A percentile compares a stretch with the other conserved stretches of the same genome.
Conservation (phyloP, 129 eudicot species). For the Rutidosis leptorrhynchoides region DNA sequence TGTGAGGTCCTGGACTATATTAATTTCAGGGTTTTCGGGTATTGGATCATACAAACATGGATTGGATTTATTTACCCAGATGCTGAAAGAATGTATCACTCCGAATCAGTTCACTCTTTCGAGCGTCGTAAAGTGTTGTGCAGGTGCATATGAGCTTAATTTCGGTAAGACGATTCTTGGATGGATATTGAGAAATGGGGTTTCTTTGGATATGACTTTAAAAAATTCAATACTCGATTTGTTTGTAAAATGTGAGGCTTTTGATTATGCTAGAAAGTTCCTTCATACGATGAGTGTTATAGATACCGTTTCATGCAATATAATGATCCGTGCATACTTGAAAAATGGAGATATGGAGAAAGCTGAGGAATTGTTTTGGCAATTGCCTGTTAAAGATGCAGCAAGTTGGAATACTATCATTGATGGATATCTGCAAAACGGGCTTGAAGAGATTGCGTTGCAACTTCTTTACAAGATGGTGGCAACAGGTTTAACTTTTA, state of each 20-base stretch:
- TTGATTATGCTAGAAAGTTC: constrained; percentile 38
- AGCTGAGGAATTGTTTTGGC: constrained; percentile 48
- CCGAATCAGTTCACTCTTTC: constrained; percentile 78
- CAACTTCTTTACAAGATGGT: constrained; percentile 67
- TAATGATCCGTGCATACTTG: constrained; percentile 53
- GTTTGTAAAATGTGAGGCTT: constrained; percentile 54
- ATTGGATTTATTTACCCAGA: constrained; percentile 42
- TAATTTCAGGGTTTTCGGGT: constrained; percentile 60
- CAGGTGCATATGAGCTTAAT: constrained; percentile 36
- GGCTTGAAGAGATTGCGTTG: constrained; percentile 40
- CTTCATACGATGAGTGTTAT: constrained; percentile 45
- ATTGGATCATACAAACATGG: constrained; percentile 36
- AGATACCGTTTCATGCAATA: constrained; percentile 65
- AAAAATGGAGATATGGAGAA: constrained; percentile 44
- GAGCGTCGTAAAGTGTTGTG: constrained; percentile 64
- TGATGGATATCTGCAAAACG: constrained; percentile 55
- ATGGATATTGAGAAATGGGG: constrained; percentile 51
- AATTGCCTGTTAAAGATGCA: constrained; percentile 49
- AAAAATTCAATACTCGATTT: constrained; percentile 63
- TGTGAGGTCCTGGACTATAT: constrained; percentile 76
- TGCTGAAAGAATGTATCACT: constrained; percentile 43
- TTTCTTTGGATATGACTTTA: constrained; percentile 48
- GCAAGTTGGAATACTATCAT: constrained; percentile 84
- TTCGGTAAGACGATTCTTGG: constrained; percentile 57
- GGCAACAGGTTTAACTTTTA: too few relatives aligned